Base-by-base conservation (phyloP, 2,329 filamentous ascomycete genomes). In the Talaromyces sp. region DNA sequence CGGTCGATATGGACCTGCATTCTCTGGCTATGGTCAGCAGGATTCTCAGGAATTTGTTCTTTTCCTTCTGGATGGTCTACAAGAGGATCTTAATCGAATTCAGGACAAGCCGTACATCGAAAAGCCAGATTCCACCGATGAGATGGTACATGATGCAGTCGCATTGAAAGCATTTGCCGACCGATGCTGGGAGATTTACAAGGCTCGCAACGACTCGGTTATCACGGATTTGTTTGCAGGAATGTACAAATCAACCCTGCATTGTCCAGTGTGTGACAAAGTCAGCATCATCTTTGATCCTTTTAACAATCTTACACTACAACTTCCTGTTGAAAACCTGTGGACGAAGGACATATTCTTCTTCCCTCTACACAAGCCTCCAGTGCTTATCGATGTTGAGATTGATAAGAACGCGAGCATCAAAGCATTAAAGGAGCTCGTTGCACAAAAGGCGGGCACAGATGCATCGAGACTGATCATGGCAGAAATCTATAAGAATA, bases 211-310 rank as follows among this genome's bases (percentile, higher is more conserved):
- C 70, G 93, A 98, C 74, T 98, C 95, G 0, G 90, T 98, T 47
- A 91, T 97, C 70, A 94, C 92, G 65, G 95, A 99, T 75, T 84
- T 99, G 11, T 99, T 99, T 77, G 96, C 92, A 25, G 95, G 95
- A 68, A 92, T 98, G 85, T 99, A 98, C 85, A 97, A 98, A 81
- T 98, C 96, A 53, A 98, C 94, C 0, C 86, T 99, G 68, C 90
- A 95, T 68, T 99, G 95, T 74, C 95, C 95, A 0, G 86, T 85
- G 7, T 99, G 95, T 76, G 86, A 90, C 71, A 99, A 98, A 80
- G 91, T 98, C 78, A 97, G 93, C 85, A 97, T 99, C 72, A 98
- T 95, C 0, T 99, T 99, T 74, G 95, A 99, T 75, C 95, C 95
- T 0, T 99, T 96, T 83, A 97, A 93, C 77, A 95, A 96, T 69